Evolutionary conservation across 2,329 filamentous ascomycete species (phyloP), one percentile per base, ranked within the genome.

Genomic region (Monilinia vaccinii-corymbosi): DNA sequence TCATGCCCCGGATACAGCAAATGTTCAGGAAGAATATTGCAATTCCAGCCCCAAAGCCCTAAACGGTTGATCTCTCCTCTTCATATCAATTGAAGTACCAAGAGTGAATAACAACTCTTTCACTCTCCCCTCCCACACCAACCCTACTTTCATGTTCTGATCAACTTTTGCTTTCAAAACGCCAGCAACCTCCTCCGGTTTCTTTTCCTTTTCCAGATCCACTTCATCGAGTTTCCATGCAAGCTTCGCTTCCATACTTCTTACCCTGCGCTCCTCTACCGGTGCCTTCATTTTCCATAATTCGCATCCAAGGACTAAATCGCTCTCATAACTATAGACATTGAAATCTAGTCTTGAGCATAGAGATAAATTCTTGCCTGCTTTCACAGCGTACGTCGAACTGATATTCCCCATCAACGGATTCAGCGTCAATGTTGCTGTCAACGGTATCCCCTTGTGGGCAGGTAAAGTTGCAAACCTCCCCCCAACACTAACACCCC

Each of bases 341-440:
- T 99, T 99, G 75, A 99, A 99, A 71, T 95, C 91, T 75, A 97
- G 93, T 53, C 88, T 85, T 25, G 91, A 95, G 64, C 91, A 94
- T 53, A 99, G 81, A 13, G 91, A 89, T 66, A 96, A 83, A 68
- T 91, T 85, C 38, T 83, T 83, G 3, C 91, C 91, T 2, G 93
- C 93, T 69, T 90, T 88, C 51, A 97, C 89, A 0, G 94, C 89
- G 72, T 99, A 99, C 18, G 86, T 96, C 40, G 91, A 90, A 60
- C 88, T 92, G 62, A 99, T 80, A 70, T 90, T 96, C 21, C 94
- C 94, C 84, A 97, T 97, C 52, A 99, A 78, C 4, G 94, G 94
- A 67, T 96, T 97, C 52, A 97, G 75, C 9, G 93, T 97, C 68
- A 97, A 77, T 1, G 94, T 97, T 69, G 96, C 91, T 9, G 92